A percentile compares a stretch with the other conserved stretches of the same genome.
Conservation (phyloP, 2,329 filamentous ascomycete species). For the Penicillium sp. region DNA sequence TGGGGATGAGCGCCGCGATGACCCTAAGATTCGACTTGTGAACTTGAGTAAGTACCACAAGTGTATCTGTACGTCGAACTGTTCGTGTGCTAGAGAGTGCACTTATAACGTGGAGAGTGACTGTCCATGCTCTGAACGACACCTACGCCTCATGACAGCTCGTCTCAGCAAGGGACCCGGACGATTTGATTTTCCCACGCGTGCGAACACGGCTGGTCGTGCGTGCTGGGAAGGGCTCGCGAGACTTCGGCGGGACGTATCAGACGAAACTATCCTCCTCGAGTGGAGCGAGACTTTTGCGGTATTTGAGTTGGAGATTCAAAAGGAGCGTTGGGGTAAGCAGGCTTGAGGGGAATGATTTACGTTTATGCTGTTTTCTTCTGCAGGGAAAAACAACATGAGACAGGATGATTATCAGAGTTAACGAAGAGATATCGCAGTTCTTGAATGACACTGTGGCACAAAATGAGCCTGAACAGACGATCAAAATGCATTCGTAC, state of each 20-base stretch:
- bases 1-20: conserved; percentile 36
- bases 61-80: conserved; percentile 39
- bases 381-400: not conserved
- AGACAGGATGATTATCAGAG: not conserved
- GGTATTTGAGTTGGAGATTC: conserved; percentile 33
- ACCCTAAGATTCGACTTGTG: conserved; percentile 26
- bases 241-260: conserved; percentile 23
- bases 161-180: conserved; percentile 20
- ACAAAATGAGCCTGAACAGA: not conserved
- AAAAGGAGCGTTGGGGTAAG: conserved; percentile 27
- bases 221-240: conserved; percentile 35
- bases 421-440: not conserved
- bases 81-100: conserved; percentile 37
- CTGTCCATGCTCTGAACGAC: conserved; percentile 41
- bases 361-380: not conserved
- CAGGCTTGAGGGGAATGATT: not conserved
- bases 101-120: conserved; percentile 30
- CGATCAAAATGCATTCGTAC: not conserved
- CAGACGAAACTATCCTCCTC: conserved; percentile 21
- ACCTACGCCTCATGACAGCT: conserved; percentile 34
- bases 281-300: conserved; percentile 29
- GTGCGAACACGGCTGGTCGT: conserved; percentile 31
- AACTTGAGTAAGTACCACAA: conserved; percentile 33
- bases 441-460: not conserved
- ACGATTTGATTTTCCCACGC: conserved; percentile 20